phyloP scores from a whole-genome alignment of 2,329 filamentous ascomycete species.

The Cytospora paraplurivora region DNA sequence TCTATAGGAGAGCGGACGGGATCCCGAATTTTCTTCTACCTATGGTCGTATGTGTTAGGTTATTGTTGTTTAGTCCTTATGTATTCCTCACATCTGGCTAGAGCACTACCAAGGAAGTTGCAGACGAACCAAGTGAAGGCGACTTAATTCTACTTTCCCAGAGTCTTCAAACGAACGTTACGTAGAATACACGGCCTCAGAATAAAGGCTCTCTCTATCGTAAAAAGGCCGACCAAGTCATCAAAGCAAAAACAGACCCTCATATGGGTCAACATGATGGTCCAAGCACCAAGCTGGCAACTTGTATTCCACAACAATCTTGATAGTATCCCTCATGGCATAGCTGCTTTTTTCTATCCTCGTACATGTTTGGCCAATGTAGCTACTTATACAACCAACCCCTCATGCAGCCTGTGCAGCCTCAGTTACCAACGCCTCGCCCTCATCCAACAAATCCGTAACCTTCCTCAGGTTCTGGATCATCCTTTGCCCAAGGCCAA shows the following conservation, averaged over 20 bases:
- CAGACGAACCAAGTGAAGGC: too few species aligned
- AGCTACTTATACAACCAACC: background rate
- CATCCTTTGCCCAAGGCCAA: conserved; percentile 83
- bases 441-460: conserved; percentile 86
- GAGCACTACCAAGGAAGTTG: too few species aligned
- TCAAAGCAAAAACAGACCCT: conserved; percentile 10
- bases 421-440: conserved; percentile 84
- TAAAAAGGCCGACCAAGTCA: too few species aligned
- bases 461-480: conserved; percentile 83
- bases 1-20: background rate
- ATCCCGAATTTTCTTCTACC: background rate
- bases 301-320: background rate
- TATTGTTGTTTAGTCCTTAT: background rate
- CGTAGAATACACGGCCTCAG: too few species aligned
- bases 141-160: too few species aligned
- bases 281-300: background rate
- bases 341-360: background rate
- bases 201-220: too few species aligned
- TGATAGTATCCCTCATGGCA: background rate
- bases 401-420: conserved; percentile 34
- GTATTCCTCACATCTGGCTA: too few species aligned
- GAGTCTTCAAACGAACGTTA: too few species aligned
- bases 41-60: background rate
- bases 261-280: conserved; percentile 10
- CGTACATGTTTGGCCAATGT: background rate